These are phyloP conservation scores for Dryas integrifolia DNA, from an alignment of 331 rosid species.

Conservation along the genomic window DNA sequence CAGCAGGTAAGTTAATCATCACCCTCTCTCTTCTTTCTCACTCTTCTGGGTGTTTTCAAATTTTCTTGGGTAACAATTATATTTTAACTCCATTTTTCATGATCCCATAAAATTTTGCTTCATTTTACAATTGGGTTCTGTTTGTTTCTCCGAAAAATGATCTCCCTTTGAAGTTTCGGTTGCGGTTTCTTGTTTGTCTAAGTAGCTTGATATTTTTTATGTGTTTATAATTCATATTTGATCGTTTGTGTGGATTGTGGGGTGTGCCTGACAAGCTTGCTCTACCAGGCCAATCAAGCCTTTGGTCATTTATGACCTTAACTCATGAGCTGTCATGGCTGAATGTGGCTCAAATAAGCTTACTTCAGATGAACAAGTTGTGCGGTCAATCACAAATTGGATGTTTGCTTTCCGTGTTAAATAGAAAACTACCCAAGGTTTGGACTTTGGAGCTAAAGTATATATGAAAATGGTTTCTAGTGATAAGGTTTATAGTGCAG, in stretches of 20 bases:
- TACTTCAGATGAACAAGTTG: not conserved
- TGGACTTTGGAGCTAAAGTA: not conserved
- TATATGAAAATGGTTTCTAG: not conserved
- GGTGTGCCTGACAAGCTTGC: not conserved
- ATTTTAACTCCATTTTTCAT: conserved; percentile 4
- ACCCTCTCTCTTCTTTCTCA: not conserved
- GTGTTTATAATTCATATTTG: not conserved
- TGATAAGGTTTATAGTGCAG: not conserved
- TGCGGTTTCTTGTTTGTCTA: not conserved
- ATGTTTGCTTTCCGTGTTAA: not conserved
- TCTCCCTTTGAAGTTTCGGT: not conserved
- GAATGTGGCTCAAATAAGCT: not conserved
- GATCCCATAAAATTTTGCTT: not conserved
- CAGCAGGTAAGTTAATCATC: conserved; percentile 53
- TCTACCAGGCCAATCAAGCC: not conserved
- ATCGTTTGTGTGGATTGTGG: not conserved
- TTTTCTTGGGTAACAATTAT: conserved; percentile 11
- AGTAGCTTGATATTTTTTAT: not conserved
- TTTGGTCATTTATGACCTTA: not conserved
- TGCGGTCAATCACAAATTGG: not conserved
- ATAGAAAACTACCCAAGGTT: not conserved
- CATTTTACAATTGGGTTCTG: conserved; percentile 10
- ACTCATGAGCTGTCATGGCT: not conserved
- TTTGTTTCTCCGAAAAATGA: not conserved
- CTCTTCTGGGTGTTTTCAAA: not conserved